Conservation (phyloP, 192 early-diverging fungal genomes). For the Chytriomyces confervae region DNA sequence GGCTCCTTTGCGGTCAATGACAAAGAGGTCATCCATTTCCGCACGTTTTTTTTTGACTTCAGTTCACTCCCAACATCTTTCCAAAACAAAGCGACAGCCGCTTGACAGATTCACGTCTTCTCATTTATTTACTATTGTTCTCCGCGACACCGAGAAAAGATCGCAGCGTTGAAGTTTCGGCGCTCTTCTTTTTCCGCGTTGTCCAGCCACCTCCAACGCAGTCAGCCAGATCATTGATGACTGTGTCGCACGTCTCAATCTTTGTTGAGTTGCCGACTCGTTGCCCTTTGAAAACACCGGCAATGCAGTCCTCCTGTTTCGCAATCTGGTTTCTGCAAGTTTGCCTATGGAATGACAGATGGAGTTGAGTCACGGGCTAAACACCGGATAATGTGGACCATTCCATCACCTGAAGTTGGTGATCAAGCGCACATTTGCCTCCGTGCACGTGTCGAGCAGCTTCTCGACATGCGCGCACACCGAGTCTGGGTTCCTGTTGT, state of each 20-base stretch:
- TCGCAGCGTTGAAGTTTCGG: no score
- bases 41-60: neutral
- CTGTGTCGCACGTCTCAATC: constrained; percentile 14
- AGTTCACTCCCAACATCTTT: neutral
- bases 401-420: constrained; percentile 24
- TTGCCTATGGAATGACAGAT: neutral
- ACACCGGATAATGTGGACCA: neutral
- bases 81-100: neutral
- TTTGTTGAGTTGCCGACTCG: neutral
- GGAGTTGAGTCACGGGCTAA: neutral
- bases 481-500: constrained; percentile 26
- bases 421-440: constrained; percentile 19
- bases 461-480: constrained; percentile 11
- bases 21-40: constrained; percentile 19
- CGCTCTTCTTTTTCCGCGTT: neutral
- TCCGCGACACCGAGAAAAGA: no score
- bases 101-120: no score
- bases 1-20: constrained; percentile 9
- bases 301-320: constrained; percentile 28
- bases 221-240: constrained; percentile 13
- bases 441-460: constrained; percentile 22
- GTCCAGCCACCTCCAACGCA: constrained; percentile 27
- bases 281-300: constrained; percentile 4
- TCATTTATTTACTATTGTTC: no score
- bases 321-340: constrained; percentile 14